Evolutionary conservation across 257 asterid species (phyloP).

Genomic region (Cinchona pubescens): DNA sequence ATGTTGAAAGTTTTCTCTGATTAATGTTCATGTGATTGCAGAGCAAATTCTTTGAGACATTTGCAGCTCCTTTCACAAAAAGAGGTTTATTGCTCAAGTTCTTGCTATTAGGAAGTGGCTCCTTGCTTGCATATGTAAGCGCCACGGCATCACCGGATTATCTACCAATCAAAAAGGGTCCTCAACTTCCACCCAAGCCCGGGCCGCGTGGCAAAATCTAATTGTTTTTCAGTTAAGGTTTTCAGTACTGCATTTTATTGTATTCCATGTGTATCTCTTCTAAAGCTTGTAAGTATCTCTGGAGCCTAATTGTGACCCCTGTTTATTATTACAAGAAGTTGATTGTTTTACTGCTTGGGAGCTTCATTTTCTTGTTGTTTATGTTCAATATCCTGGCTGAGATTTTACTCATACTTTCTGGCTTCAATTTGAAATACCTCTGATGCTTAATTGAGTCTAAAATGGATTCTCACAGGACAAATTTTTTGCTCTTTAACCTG

Average conservation of each 20-base stretch:
- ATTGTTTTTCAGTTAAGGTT: constrained; percentile 15
- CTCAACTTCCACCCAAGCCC: constrained; percentile 81
- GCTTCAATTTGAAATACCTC: not conserved
- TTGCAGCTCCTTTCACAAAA: constrained; percentile 97
- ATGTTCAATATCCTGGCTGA: not conserved
- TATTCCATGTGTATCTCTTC: constrained; percentile 31
- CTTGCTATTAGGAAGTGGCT: constrained; percentile 90
- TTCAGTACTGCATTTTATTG: constrained; percentile 15
- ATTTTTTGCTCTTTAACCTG: not conserved
- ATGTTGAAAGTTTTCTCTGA: not conserved
- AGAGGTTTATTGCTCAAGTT: constrained; percentile 93
- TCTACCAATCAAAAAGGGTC: constrained; percentile 87
- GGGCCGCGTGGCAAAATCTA: constrained; percentile 89
- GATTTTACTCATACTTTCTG: not conserved
- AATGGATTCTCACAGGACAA: not conserved
- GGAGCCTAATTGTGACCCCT: constrained; percentile 33
- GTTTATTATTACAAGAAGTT: constrained; percentile 1
- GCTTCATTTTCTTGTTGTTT: constrained; percentile 2
- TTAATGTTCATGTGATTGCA: constrained; percentile 26
- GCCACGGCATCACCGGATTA: constrained; percentile 84
- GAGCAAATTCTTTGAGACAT: constrained; percentile 97
- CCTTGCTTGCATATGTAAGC: constrained; percentile 75
- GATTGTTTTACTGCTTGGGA: constrained; percentile 11
- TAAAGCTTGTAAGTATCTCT: constrained; percentile 56
- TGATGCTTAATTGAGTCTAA: not conserved